These are phyloP conservation scores for Scheffersomyces quercinus DNA, from an alignment of 1,139 yeast species.

Conservation along the genomic window DNA sequence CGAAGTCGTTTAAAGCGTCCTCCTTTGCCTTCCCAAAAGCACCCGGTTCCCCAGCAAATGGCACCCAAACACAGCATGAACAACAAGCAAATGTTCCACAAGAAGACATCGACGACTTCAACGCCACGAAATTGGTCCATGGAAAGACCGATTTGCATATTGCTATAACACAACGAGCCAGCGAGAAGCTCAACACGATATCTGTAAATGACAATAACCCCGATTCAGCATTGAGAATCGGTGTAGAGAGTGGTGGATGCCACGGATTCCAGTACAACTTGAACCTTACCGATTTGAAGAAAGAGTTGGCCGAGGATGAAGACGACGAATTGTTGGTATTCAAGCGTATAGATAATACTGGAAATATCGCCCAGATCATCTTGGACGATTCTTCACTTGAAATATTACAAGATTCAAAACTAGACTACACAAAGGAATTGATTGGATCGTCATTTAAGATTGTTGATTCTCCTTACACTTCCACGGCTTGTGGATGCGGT, in stretches of 20 bases:
- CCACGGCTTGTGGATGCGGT: constrained; percentile 96
- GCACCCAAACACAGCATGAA: constrained; percentile 1
- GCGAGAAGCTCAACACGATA: constrained; percentile 55
- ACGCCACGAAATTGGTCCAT: constrained; percentile 29
- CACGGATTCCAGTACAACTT: constrained; percentile 94
- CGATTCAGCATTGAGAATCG: constrained; percentile 64
- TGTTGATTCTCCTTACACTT: constrained; percentile 85
- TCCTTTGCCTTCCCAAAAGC: constrained; percentile 21
- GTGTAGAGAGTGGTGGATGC: constrained; percentile 98
- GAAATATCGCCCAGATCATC: constrained; percentile 55
- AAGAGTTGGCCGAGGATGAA: constrained; percentile 42
- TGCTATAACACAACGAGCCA: constrained; percentile 44
- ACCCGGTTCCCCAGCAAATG: background rate
- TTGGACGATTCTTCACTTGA: constrained; percentile 81
- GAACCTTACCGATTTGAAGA: constrained; percentile 53
- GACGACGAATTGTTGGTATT: constrained; percentile 54
- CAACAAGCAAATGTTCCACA: constrained; percentile 15
- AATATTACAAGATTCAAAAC: constrained; percentile 79
- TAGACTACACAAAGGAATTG: constrained; percentile 88
- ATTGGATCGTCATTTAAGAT: constrained; percentile 95
- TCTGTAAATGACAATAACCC: constrained; percentile 59
- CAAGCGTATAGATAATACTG: constrained; percentile 51
- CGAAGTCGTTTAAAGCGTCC: constrained; percentile 26
- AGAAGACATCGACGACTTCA: constrained; percentile 31
- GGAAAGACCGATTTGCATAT: constrained; percentile 39